Percentiles rank a stretch among this genome's conserved stretches.
phyloP scores from a whole-genome alignment of 2,329 filamentous ascomycete species.

The Aspergillus latus region DNA sequence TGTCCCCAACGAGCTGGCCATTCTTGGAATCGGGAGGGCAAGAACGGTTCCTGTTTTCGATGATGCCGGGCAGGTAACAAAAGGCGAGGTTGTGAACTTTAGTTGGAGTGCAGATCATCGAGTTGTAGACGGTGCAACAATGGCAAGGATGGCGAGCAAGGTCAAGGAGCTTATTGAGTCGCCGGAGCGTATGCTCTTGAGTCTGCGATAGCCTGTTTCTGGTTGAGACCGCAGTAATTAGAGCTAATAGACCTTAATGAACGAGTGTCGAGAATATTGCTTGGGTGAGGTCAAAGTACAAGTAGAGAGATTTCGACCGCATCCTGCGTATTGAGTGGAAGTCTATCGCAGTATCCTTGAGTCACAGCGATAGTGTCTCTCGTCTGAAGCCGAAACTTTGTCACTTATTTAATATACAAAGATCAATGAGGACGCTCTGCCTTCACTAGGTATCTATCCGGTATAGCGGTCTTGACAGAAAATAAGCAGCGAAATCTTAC shows the following conservation, averaged over 20 bases:
- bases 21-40: conserved; percentile 82
- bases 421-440: too few species aligned
- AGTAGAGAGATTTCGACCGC: too few species aligned
- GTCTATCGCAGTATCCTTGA: too few species aligned
- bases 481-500: too few species aligned
- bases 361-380: too few species aligned
- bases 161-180: conserved; percentile 78
- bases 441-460: too few species aligned
- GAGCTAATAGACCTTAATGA: conserved; percentile 6
- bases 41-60: conserved; percentile 78
- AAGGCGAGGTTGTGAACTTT: conserved; percentile 80
- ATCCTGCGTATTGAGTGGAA: too few species aligned
- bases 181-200: conserved; percentile 82
- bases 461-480: too few species aligned
- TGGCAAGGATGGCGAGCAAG: conserved; percentile 83
- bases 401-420: too few species aligned
- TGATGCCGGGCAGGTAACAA: conserved; percentile 59
- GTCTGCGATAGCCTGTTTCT: conserved; percentile 61
- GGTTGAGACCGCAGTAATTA: neutral
- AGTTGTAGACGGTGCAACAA: conserved; percentile 90
- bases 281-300: too few species aligned
- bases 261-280: neutral
- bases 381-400: too few species aligned
- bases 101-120: conserved; percentile 97
- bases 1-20: conserved; percentile 85